Conservation (phyloP, 768 basidiomycete species). For the Suillus subalutaceus region DNA sequence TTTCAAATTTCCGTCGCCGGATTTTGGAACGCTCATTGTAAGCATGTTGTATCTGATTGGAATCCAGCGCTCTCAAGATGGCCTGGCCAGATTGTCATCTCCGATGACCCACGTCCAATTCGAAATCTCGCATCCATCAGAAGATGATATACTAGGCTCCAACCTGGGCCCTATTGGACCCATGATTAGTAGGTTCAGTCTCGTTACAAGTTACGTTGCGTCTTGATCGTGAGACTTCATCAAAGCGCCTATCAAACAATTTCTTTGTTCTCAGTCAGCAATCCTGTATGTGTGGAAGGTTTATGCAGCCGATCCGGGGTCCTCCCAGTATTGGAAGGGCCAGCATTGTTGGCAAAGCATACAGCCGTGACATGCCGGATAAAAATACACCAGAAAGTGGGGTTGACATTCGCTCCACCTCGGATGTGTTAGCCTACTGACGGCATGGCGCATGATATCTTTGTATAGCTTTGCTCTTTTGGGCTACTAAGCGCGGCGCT, state of each 20-base stretch:
- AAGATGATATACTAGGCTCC: neutral
- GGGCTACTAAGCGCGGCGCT: neutral
- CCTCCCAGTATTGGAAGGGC: neutral
- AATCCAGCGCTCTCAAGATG: too few species aligned
- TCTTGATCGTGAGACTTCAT: neutral
- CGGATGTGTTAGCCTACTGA: slow-evolving; percentile 8
- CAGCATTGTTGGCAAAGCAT: neutral
- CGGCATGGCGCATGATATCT: slow-evolving; percentile 19
- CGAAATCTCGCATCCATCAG: slow-evolving; percentile 4
- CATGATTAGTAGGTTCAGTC: neutral
- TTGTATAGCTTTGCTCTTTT: slow-evolving; percentile 3
- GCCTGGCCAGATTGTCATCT: too few species aligned
- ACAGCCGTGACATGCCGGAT: slow-evolving; percentile 10
- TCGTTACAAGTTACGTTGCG: neutral
- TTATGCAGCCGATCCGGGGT: neutral
- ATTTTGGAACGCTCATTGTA: too few species aligned
- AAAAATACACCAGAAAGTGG: slow-evolving; percentile 14
- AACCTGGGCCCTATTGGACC: neutral
- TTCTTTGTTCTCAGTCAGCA: neutral
- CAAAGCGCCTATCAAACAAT: neutral
- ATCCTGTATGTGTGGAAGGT: neutral
- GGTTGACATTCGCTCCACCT: slow-evolving; percentile 7
- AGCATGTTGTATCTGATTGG: too few species aligned
- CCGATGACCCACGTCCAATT: too few species aligned
- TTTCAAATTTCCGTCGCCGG: neutral